phyloP scores from a whole-genome alignment of 192 early-diverging fungal genomes.

The Coemansia sp. region DNA sequence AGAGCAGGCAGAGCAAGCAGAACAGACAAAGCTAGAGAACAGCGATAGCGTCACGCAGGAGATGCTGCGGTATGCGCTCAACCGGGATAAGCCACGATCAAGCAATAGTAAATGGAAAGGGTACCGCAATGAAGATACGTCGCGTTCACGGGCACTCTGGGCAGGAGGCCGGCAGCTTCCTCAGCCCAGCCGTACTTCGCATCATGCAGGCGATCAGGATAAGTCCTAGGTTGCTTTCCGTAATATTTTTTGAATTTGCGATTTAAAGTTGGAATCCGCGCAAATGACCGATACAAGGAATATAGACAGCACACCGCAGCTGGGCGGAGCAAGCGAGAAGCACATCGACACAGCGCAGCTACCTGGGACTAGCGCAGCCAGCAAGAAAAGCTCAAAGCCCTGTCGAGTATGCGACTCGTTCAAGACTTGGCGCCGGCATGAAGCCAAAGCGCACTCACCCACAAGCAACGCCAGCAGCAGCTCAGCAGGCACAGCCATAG shows the following conservation, averaged over 20 bases:
- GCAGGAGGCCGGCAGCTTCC: not conserved
- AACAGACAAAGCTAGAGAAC: slow-evolving; percentile 55
- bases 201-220: not conserved
- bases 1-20: slow-evolving; percentile 56
- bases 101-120: slow-evolving; percentile 32
- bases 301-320: no score
- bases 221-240: not conserved
- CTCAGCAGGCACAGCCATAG: not conserved
- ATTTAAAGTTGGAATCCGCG: not conserved
- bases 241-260: not conserved
- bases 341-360: no score
- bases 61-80: slow-evolving; percentile 21
- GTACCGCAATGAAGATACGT: slow-evolving; percentile 29
- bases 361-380: not conserved
- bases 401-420: slow-evolving; percentile 78
- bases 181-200: no score
- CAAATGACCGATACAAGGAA: not conserved
- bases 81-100: not conserved
- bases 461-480: not conserved
- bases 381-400: slow-evolving; percentile 60
- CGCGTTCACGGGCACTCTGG: slow-evolving; percentile 7
- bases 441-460: slow-evolving; percentile 45
- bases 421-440: slow-evolving; percentile 61
- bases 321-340: no score
- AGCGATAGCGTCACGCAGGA: slow-evolving; percentile 11